phyloP scores from a whole-genome alignment of 345 rosid species.

The Dimocarpus longan region DNA sequence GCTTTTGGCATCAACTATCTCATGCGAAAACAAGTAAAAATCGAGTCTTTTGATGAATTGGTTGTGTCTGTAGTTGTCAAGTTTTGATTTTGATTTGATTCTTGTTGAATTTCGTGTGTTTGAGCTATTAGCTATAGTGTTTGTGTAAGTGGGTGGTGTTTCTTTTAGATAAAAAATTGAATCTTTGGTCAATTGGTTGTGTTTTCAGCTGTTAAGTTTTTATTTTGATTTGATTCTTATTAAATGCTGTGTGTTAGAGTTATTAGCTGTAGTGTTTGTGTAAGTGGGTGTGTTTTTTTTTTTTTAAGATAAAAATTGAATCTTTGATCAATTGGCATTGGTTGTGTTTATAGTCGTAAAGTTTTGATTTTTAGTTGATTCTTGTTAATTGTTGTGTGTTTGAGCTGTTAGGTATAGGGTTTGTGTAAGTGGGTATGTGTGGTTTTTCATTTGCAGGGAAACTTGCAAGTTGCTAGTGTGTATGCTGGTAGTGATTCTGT shows the following conservation, averaged over 20 bases:
- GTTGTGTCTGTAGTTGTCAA: background rate
- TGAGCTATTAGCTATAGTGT: too few relatives aligned
- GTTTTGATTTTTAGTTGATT: background rate
- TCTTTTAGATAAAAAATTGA: background rate
- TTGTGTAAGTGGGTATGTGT: background rate
- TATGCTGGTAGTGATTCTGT: conserved; percentile 76
- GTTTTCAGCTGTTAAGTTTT: background rate
- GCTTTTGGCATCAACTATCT: conserved; percentile 96
- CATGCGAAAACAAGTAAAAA: conserved; percentile 76
- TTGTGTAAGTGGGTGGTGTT: background rate
- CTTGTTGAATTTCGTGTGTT: too few relatives aligned
- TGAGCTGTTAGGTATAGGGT: background rate
- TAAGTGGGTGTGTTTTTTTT: background rate
- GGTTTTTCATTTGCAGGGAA: conserved; percentile 52
- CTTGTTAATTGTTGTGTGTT: background rate
- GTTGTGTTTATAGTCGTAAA: background rate
- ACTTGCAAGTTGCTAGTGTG: conserved; percentile 73
- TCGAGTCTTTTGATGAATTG: background rate
- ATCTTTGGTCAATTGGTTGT: background rate
- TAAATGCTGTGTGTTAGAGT: too few relatives aligned
- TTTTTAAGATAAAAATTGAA: background rate
- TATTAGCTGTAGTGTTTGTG: too few relatives aligned
- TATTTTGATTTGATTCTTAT: background rate
- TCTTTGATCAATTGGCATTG: background rate
- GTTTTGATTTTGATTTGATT: too few relatives aligned